These are phyloP conservation scores for Yarrowia sp. DNA, from an alignment of 805 yeast genomes.

Conservation along the genomic window DNA sequence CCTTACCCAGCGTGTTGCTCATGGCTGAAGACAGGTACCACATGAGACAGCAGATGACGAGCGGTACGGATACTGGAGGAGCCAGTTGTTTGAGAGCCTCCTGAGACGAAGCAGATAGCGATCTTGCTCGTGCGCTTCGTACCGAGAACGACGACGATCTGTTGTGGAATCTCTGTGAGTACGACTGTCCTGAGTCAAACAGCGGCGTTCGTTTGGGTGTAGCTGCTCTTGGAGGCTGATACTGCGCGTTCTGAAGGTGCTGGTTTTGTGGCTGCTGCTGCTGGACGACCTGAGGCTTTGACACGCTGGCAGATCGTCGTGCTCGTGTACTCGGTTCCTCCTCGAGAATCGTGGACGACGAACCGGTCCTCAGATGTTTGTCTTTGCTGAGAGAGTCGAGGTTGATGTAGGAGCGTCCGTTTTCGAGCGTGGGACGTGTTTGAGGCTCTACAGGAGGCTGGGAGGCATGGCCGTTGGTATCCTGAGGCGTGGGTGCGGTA, in stretches of 20 bases:
- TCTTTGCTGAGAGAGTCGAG: slow-evolving; percentile 23
- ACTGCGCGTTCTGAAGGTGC: background rate
- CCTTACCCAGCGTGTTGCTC: slow-evolving; percentile 77
- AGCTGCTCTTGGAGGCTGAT: background rate
- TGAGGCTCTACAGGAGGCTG: background rate
- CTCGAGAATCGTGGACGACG: slow-evolving; percentile 13
- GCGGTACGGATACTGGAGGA: slow-evolving; percentile 46
- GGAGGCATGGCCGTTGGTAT: slow-evolving; percentile 4
- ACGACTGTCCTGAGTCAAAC: slow-evolving; percentile 15
- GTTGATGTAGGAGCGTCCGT: slow-evolving; percentile 27
- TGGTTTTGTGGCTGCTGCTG: background rate
- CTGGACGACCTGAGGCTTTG: background rate
- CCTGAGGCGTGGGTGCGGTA: background rate
- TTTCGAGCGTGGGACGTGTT: slow-evolving; percentile 1
- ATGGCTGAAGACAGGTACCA: slow-evolving; percentile 85
- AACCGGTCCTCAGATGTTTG: background rate
- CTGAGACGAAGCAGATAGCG: slow-evolving; percentile 36
- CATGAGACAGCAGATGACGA: slow-evolving; percentile 56
- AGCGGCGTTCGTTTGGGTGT: slow-evolving; percentile 19
- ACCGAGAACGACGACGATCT: slow-evolving; percentile 20
- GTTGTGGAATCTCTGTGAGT: slow-evolving; percentile 23
- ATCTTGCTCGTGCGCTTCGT: slow-evolving; percentile 29
- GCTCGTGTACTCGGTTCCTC: slow-evolving; percentile 13
- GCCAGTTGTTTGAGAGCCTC: slow-evolving; percentile 43
- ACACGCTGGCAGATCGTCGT: slow-evolving; percentile 3